phyloP scores from a whole-genome alignment of 345 rosid species.

The Arabidopsis arenosa region DNA sequence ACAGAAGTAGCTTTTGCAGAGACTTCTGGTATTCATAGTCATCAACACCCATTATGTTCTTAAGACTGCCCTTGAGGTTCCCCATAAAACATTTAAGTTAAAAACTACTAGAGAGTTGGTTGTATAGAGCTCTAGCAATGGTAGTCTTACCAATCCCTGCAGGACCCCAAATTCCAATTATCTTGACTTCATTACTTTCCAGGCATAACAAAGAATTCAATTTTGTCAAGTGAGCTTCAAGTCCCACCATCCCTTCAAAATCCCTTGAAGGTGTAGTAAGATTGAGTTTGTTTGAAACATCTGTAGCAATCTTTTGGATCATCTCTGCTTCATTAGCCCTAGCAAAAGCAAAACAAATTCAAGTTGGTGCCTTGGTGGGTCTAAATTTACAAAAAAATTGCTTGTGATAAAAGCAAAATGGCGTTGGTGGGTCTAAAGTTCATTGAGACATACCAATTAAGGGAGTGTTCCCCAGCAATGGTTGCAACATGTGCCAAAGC shows the following conservation, averaged over 20 bases:
- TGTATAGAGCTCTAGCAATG: background rate
- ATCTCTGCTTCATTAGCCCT: slow-evolving; percentile 10
- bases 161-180: slow-evolving; percentile 25
- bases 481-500: background rate
- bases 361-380: background rate
- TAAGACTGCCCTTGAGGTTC: background rate
- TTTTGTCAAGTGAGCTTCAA: background rate
- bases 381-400: background rate
- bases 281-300: slow-evolving; percentile 3
- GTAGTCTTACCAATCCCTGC: slow-evolving; percentile 23
- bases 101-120: background rate
- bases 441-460: background rate
- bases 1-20: background rate
- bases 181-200: background rate
- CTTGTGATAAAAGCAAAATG: background rate
- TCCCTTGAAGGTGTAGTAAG: background rate
- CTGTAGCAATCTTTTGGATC: background rate
- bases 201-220: background rate
- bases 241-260: background rate
- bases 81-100: background rate
- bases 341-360: background rate
- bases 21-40: background rate
- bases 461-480: background rate
- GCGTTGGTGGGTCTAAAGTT: background rate
- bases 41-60: background rate